A percentile compares a stretch with the other conserved stretches of the same genome.
Conservation (phyloP, 345 rosid species). For the Eucalyptus tenuipes region DNA sequence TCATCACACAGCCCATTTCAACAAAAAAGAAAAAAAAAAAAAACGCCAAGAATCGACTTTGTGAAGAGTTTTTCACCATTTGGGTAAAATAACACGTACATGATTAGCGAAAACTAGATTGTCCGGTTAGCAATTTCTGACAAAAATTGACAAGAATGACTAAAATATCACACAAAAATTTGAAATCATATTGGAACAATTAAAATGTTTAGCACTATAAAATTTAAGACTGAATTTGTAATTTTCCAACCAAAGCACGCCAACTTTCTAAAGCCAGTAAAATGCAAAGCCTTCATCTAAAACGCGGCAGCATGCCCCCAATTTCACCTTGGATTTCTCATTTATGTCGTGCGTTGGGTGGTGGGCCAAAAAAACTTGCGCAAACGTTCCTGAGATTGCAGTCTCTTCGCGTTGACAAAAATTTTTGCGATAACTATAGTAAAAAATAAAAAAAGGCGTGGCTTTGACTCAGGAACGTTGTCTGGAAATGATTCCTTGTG, state of each 20-base stretch:
- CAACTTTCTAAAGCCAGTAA: background rate
- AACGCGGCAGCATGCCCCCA: background rate
- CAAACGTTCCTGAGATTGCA: background rate
- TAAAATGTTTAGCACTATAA: no score
- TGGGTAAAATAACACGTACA: background rate
- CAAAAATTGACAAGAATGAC: background rate
- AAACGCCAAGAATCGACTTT: background rate
- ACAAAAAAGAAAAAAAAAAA: background rate
- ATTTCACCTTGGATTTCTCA: background rate
- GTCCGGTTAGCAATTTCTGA: no score
- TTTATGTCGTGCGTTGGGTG: background rate
- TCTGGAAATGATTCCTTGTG: background rate
- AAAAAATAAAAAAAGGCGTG: background rate
- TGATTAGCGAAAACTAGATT: accelerated
- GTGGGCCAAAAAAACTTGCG: background rate
- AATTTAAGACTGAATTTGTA: no score
- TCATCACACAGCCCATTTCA: background rate
- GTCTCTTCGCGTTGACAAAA: background rate
- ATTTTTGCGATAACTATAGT: background rate
- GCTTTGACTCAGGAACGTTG: background rate
- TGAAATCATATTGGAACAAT: no score
- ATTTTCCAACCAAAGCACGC: background rate
- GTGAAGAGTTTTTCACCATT: background rate
- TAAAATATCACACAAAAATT: background rate
- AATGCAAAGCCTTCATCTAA: background rate